Percentiles rank a stretch among this genome's conserved stretches.
phyloP scores from a whole-genome alignment of 108 stramenopile genomes.

The Cyclotella baltica region DNA sequence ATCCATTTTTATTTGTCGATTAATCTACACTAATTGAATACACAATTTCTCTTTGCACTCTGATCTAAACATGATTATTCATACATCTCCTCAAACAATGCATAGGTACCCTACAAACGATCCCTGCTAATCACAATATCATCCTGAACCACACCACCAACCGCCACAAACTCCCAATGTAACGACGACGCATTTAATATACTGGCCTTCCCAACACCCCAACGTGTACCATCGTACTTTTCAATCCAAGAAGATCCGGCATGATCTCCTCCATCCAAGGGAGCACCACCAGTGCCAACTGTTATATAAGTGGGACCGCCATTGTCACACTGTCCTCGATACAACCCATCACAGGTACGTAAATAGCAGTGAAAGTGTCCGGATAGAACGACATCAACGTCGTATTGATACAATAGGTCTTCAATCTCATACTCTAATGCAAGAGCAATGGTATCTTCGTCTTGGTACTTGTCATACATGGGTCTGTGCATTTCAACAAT shows the following conservation, averaged over 20 bases:
- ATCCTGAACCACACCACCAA: constrained; percentile 52
- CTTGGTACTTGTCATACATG: constrained; percentile 62
- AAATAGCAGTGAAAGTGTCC: constrained; percentile 87
- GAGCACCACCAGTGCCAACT: constrained; percentile 66
- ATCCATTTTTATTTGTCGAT: too few species aligned
- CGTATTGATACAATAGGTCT: constrained; percentile 61
- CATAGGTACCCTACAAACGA: constrained; percentile 13
- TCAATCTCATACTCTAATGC: constrained; percentile 75
- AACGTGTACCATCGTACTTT: constrained; percentile 24
- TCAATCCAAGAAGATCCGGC: constrained; percentile 37
- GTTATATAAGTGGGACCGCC: constrained; percentile 74
- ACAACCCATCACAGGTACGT: constrained; percentile 73
- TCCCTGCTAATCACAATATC: constrained; percentile 46
- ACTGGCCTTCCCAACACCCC: constrained; percentile 49
- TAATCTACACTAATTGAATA: too few species aligned
- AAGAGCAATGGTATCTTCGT: constrained; percentile 52
- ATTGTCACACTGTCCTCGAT: constrained; percentile 49
- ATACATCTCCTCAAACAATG: too few species aligned
- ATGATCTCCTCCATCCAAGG: constrained; percentile 19
- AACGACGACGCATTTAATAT: constrained; percentile 46
- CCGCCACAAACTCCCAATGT: constrained; percentile 55
- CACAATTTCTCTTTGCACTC: too few species aligned
- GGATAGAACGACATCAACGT: constrained; percentile 77
- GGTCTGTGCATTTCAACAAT: constrained; percentile 85
- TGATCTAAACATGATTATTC: too few species aligned